phyloP scores from a whole-genome alignment of 177 flowering plant species.

The Vitis hybrid region DNA sequence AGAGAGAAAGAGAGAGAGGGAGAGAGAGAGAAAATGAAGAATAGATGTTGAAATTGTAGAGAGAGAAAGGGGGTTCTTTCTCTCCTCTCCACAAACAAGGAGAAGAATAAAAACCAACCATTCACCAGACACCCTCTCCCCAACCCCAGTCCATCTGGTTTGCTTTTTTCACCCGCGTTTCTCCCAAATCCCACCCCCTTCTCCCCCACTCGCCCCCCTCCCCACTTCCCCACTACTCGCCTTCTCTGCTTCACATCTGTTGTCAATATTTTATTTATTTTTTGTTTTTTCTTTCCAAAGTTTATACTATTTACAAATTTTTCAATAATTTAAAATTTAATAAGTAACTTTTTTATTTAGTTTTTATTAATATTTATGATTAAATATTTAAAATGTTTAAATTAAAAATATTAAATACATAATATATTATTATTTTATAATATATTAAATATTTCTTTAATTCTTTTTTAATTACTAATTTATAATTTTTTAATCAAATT shows the following conservation, averaged over 20 bases:
- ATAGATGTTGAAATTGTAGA: background rate
- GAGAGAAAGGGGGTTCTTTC: slow-evolving; percentile 20
- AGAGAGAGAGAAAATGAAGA: slow-evolving; percentile 12
- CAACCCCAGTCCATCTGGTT: slow-evolving; percentile 8
- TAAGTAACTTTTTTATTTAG: too few species aligned
- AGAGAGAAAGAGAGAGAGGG: slow-evolving; percentile 16
- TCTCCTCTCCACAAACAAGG: slow-evolving; percentile 35
- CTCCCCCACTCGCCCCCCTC: slow-evolving; percentile 1
- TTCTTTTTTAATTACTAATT: too few species aligned
- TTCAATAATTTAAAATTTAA: too few species aligned
- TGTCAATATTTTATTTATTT: background rate
- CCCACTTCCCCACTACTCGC: background rate
- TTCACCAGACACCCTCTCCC: slow-evolving; percentile 26
- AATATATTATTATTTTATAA: too few species aligned
- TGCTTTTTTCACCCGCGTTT: slow-evolving; percentile 26
- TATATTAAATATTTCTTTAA: too few species aligned
- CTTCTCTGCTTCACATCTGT: background rate
- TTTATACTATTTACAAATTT: too few species aligned
- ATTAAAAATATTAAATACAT: too few species aligned
- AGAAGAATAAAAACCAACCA: slow-evolving; percentile 51
- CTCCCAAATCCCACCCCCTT: background rate
- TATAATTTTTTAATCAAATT: too few species aligned
- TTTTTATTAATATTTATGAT: too few species aligned
- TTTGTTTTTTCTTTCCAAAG: too few species aligned
- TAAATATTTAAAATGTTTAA: too few species aligned